Evolutionary conservation across 2,329 filamentous ascomycete genomes (phyloP).

Genomic region (Colletotrichum orbiculare): DNA sequence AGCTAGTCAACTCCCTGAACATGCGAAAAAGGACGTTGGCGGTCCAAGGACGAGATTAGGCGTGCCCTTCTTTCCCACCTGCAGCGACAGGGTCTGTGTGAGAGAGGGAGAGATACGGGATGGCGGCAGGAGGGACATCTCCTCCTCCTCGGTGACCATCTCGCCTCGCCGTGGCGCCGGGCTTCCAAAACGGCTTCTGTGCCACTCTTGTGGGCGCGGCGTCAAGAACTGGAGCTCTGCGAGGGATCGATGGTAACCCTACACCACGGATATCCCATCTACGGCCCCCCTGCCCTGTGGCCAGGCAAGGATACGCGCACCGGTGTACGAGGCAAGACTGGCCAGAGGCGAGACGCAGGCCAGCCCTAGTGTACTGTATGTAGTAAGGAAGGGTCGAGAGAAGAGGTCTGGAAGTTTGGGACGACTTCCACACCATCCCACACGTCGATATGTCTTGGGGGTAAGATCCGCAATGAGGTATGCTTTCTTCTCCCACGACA

Average conservation of each 20-base stretch:
- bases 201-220: conserved; percentile 15
- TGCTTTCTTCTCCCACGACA: conserved; percentile 1
- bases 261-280: conserved; percentile 12
- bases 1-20: not conserved
- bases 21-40: not conserved
- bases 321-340: not conserved
- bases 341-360: not conserved
- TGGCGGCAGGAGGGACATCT: conserved; percentile 6
- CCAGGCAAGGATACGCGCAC: conserved; percentile 15
- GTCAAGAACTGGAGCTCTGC: conserved; percentile 16
- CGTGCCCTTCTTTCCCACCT: conserved; percentile 4
- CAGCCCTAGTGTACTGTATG: conserved; percentile 15
- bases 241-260: conserved; percentile 13
- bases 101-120: conserved; percentile 8
- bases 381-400: not conserved
- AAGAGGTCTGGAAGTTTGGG: conserved; percentile 3
- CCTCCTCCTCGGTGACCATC: conserved; percentile 5
- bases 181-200: conserved; percentile 31
- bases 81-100: conserved; percentile 14
- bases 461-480: not conserved
- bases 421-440: conserved; percentile 7
- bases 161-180: conserved; percentile 7
- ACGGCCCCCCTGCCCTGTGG: conserved; percentile 5
- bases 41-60: not conserved
- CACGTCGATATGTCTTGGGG: conserved; percentile 14